Conservation (phyloP, 139 green algal species). For the Tetradesmus lagerheimii region DNA sequence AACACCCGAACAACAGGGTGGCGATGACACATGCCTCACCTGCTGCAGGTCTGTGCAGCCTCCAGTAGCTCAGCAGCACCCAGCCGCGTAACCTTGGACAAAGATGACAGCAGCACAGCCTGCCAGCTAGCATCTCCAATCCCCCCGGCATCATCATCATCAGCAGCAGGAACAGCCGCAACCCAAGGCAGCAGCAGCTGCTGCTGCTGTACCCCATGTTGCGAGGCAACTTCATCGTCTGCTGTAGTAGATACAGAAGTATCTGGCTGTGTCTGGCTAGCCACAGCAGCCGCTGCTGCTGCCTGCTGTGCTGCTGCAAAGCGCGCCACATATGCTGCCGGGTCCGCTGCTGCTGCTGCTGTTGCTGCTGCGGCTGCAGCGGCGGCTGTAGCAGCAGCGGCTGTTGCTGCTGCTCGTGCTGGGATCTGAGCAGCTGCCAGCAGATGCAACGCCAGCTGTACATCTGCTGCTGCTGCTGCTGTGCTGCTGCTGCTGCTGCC, state of each 20-base stretch:
- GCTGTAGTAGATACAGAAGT: background rate
- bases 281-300: background rate
- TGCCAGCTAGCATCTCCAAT: background rate
- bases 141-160: background rate
- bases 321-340: background rate
- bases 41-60: background rate
- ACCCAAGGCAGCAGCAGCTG: background rate
- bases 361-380: conserved; percentile 3
- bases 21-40: no score
- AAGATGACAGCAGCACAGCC: background rate
- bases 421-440: background rate
- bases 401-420: conserved; percentile 10
- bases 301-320: conserved; percentile 1
- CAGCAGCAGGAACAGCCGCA: background rate
- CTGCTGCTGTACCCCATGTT: background rate
- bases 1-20: no score
- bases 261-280: background rate
- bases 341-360: background rate
- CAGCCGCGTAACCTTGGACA: background rate
- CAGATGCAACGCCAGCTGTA: background rate
- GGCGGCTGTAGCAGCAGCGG: conserved; percentile 28
- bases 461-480: background rate
- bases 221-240: no score
- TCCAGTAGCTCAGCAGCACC: background rate
- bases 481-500: background rate